Evolutionary conservation across 192 early-diverging fungal genomes (phyloP), one percentile per base, ranked within the genome.

Genomic region (Thoreauomyces humboldtii): DNA sequence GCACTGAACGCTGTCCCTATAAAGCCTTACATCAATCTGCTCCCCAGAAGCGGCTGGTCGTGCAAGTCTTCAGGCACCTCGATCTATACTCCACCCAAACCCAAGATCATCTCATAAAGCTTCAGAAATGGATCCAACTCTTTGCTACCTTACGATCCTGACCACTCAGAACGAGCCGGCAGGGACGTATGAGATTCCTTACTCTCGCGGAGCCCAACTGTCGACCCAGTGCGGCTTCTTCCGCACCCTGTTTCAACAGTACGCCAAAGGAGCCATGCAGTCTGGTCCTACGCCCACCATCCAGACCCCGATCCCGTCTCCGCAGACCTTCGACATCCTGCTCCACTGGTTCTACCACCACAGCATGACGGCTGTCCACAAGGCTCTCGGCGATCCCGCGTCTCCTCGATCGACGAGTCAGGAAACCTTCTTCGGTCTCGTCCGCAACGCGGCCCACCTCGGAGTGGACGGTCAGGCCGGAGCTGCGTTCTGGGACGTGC

Each of bases 281-380:
- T 37, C 56, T 14, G n/a, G 11, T 2, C 31, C 33, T 7, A 19
- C 48, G 21, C 61, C 61, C 61, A 52, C 33, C 28, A 17, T 63
- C 14, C 61, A 41, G 19, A 48, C 29, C 28, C 1, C 61, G 33
- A 43, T 67, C n/a, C 65, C 65, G 2, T 33, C 47, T 11, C 33
- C 65, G 7, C 5, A 47, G 19, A 31, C 32, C 4, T 67, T 67
- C 21, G 65, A 67, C 45, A 15, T 46, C 0, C 55, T 67, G 28
- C 52, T 67, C 17, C 54, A 58, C 43, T 67, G 65, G 65, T 36
- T 67, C 15, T 67, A 67, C 46, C 57, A 59, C 34, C 65, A 60
- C 6, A 47, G 60, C 46, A 35, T 32, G 22, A 35, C 2, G 9
- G 48, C 45, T 1, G 38, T 67, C 17, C 42, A 58, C 22, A 45